phyloP scores from a whole-genome alignment of 75 land plant species.

The Ceratopteris richardii region DNA sequence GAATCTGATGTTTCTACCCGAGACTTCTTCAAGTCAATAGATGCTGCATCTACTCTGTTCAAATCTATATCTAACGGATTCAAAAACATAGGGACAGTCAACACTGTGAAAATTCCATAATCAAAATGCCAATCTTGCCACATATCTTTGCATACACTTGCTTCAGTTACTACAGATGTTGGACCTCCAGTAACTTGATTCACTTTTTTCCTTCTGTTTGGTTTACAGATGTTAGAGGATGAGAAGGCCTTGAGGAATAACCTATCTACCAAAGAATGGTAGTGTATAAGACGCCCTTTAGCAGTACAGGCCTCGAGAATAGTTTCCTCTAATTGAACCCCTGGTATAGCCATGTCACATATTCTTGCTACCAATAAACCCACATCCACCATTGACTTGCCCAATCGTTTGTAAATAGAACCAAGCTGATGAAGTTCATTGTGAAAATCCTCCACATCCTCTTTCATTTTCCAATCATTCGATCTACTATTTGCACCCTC shows the following conservation, averaged over 20 bases:
- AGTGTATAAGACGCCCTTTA: slow-evolving; percentile 94
- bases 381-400: slow-evolving; percentile 66
- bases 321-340: slow-evolving; percentile 51
- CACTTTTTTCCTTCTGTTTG: slow-evolving; percentile 7
- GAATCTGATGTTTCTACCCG: background rate
- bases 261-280: slow-evolving; percentile 59
- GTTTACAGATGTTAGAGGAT: too few relatives aligned
- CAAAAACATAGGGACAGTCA: slow-evolving; percentile 68
- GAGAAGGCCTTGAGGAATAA: slow-evolving; percentile 11
- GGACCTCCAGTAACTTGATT: background rate
- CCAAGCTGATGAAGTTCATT: slow-evolving; percentile 42
- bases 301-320: slow-evolving; percentile 65
- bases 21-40: background rate
- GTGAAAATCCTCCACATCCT: too few relatives aligned
- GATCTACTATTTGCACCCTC: too few relatives aligned
- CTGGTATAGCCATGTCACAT: slow-evolving; percentile 59
- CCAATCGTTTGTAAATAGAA: slow-evolving; percentile 40
- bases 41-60: background rate
- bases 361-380: slow-evolving; percentile 68
- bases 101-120: slow-evolving; percentile 81
- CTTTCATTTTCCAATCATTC: too few relatives aligned
- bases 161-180: background rate
- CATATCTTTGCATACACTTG: slow-evolving; percentile 6
- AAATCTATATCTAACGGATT: background rate
- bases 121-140: slow-evolving; percentile 99